phyloP scores from a whole-genome alignment of 2,329 filamentous ascomycete genomes.

The Cordyceps cateniannulata region DNA sequence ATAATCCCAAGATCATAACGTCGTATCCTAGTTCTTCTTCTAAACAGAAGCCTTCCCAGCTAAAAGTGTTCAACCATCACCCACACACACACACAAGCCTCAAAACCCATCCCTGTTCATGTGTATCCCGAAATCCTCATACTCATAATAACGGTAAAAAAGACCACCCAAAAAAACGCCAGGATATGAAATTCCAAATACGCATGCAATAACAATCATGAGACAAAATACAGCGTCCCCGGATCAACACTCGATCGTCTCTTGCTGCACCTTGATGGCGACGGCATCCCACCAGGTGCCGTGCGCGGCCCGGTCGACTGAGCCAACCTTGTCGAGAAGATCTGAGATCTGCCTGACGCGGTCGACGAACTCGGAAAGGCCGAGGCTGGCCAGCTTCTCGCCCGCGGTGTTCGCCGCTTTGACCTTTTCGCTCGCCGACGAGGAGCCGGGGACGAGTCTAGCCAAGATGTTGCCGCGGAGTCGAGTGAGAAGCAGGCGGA shows the following conservation, averaged over 20 bases:
- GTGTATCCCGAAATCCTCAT: background rate
- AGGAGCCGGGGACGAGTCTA: conserved; percentile 58
- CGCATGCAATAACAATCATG: background rate
- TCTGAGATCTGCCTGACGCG: conserved; percentile 65
- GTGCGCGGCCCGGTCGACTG: conserved; percentile 63
- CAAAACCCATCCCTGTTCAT: background rate
- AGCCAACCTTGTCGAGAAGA: conserved; percentile 56
- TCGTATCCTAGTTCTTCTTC: background rate
- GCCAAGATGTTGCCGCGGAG: conserved; percentile 60
- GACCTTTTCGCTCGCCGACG: conserved; percentile 64
- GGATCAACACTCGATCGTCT: conserved; percentile 22
- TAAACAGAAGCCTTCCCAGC: background rate
- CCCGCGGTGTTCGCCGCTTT: conserved; percentile 61
- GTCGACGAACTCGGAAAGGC: conserved; percentile 67
- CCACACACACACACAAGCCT: background rate
- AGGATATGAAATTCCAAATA: background rate
- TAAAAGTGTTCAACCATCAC: background rate
- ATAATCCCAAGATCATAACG: conserved; percentile 1
- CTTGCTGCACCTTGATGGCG: conserved; percentile 47
- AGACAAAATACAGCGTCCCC: background rate
- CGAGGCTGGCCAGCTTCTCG: conserved; percentile 62
- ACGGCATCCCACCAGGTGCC: conserved; percentile 65
- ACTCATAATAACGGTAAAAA: background rate
- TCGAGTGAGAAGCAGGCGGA: conserved; percentile 62
- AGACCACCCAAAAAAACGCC: background rate